Percentiles rank a stretch among this genome's conserved stretches.
Conservation (phyloP, 768 basidiomycete species). For the Mrakia gelida region DNA sequence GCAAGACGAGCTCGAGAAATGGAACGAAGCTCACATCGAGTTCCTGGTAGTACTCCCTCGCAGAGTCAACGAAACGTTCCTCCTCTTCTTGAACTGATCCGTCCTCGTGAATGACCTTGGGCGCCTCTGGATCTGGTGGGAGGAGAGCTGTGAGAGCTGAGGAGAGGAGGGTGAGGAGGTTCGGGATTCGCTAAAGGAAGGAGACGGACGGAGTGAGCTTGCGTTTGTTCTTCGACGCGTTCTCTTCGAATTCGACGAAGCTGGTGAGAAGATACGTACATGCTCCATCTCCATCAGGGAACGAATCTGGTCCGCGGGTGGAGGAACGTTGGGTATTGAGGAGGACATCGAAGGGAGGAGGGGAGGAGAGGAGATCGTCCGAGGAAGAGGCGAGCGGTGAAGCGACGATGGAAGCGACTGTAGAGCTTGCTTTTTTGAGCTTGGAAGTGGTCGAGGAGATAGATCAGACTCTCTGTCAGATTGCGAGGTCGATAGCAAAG, state of each 20-base stretch:
- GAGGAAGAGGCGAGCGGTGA: neutral
- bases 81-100: slow-evolving; percentile 14
- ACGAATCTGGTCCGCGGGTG: slow-evolving; percentile 3
- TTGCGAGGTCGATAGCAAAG: neutral
- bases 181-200: slow-evolving; percentile 10
- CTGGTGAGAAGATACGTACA: neutral
- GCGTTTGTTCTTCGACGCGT: no score
- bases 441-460: neutral
- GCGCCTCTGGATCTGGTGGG: slow-evolving; percentile 2
- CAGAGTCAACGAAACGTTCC: slow-evolving; percentile 22
- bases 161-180: slow-evolving; percentile 3
- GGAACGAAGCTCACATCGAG: slow-evolving; percentile 17
- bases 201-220: no score
- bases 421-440: neutral
- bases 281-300: neutral
- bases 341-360: neutral
- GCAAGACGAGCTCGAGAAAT: no score
- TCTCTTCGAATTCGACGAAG: neutral
- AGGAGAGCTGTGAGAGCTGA: slow-evolving; percentile 13
- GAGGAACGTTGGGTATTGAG: neutral
- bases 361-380: neutral
- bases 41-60: slow-evolving; percentile 19
- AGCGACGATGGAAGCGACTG: neutral
- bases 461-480: neutral
- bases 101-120: slow-evolving; percentile 11